Percentiles rank a stretch among this genome's conserved stretches.
These are phyloP conservation scores for baker's yeast (Saccharomyces cerevisiae) DNA, from an alignment of 805 yeast species.

Conservation along the genomic window DNA sequence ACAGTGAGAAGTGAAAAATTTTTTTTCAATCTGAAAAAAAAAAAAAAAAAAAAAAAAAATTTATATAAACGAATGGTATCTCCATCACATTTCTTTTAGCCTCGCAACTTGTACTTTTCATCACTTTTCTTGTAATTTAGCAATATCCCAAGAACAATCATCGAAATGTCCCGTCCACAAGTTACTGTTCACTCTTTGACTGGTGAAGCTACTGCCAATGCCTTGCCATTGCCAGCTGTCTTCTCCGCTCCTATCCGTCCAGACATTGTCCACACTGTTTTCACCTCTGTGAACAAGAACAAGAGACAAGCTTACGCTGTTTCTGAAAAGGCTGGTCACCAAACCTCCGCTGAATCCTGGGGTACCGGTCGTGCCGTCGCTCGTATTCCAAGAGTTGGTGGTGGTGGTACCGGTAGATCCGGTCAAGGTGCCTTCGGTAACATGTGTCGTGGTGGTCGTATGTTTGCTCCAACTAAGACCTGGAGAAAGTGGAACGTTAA, in stretches of 20 bases:
- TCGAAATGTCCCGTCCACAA: slow-evolving; percentile 81
- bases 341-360: slow-evolving; percentile 99
- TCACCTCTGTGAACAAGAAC: slow-evolving; percentile 98
- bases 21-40: background rate
- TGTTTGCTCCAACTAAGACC: slow-evolving; percentile 99
- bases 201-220: slow-evolving; percentile 79
- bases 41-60: background rate
- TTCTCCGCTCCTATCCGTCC: slow-evolving; percentile 99
- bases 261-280: slow-evolving; percentile 97
- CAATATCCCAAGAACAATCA: slow-evolving; percentile 15
- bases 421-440: slow-evolving; percentile 99
- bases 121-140: background rate
- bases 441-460: slow-evolving; percentile 99
- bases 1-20: background rate
- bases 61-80: background rate
- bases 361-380: slow-evolving; percentile 99
- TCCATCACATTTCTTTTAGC: background rate
- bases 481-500: slow-evolving; percentile 99
- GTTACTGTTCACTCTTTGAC: slow-evolving; percentile 85
- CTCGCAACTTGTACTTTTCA: too few species aligned
- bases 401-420: slow-evolving; percentile 99
- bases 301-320: slow-evolving; percentile 99
- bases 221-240: slow-evolving; percentile 94
- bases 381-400: slow-evolving; percentile 99
- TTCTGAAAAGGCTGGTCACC: slow-evolving; percentile 98